Conservation (phyloP, 2,329 filamentous ascomycete genomes). For the Westerdykella ornata region DNA sequence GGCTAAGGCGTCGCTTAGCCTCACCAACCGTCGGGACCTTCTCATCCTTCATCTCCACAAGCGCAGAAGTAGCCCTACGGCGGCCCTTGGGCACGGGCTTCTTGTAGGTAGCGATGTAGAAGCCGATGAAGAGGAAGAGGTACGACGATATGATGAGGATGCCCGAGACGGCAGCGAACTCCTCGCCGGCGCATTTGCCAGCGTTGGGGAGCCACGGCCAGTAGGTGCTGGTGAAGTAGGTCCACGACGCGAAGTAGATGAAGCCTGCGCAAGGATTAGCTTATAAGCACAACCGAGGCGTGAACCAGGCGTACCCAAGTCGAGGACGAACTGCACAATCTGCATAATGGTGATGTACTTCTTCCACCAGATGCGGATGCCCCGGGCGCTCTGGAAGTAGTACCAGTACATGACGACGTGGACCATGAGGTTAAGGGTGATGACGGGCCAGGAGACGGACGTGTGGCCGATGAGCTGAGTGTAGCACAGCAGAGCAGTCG, state of each 20-base stretch:
- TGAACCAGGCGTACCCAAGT: conserved; percentile 62
- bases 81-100: conserved; percentile 68
- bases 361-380: conserved; percentile 98
- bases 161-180: conserved; percentile 89
- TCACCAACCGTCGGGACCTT: conserved; percentile 53
- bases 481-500: conserved; percentile 94
- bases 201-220: conserved; percentile 75
- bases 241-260: conserved; percentile 98
- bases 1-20: conserved; percentile 48
- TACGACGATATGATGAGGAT: conserved; percentile 91
- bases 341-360: conserved; percentile 98
- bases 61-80: conserved; percentile 73
- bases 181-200: conserved; percentile 87
- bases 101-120: conserved; percentile 96
- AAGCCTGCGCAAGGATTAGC: conserved; percentile 56
- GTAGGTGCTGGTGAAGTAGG: conserved; percentile 92
- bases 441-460: conserved; percentile 89
- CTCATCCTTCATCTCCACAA: conserved; percentile 76
- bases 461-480: conserved; percentile 91
- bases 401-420: conserved; percentile 99
- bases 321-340: conserved; percentile 94
- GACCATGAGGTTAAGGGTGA: conserved; percentile 84
- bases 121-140: conserved; percentile 95
- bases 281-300: conserved; percentile 10
- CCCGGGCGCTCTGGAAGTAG: conserved; percentile 98